Conservation (phyloP, 2,329 filamentous ascomycete species). For the Aspergillus amoenus region DNA sequence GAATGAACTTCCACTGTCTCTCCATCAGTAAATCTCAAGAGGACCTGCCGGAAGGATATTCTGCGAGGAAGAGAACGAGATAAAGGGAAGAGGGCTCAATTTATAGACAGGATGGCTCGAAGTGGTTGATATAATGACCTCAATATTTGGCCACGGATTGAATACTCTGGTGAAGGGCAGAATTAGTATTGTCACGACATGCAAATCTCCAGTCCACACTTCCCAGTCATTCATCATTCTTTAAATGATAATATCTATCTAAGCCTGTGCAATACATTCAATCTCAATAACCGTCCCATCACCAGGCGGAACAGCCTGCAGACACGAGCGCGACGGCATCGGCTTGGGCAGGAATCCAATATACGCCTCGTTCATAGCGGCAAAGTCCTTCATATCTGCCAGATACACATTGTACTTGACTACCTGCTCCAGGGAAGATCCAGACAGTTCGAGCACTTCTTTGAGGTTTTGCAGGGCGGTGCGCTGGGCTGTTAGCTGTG, state of each 20-base stretch:
- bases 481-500: slow-evolving; percentile 18
- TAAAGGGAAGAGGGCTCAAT: no score
- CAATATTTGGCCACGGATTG: no score
- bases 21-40: no score
- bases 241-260: neutral
- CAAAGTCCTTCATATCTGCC: slow-evolving; percentile 63
- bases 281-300: slow-evolving; percentile 46
- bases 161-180: no score
- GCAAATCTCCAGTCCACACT: no score
- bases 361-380: slow-evolving; percentile 65
- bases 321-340: slow-evolving; percentile 45
- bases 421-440: slow-evolving; percentile 57
- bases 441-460: slow-evolving; percentile 59
- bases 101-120: no score
- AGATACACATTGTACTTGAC: slow-evolving; percentile 67
- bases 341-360: slow-evolving; percentile 43
- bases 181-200: no score
- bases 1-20: no score
- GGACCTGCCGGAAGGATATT: no score
- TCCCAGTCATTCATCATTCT: no score
- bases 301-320: slow-evolving; percentile 42
- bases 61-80: no score
- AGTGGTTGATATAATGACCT: no score
- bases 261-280: slow-evolving; percentile 45
- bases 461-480: slow-evolving; percentile 52